These are phyloP conservation scores for Trichoderma lentiforme DNA, from an alignment of 2,329 filamentous ascomycete species.

Conservation along the genomic window DNA sequence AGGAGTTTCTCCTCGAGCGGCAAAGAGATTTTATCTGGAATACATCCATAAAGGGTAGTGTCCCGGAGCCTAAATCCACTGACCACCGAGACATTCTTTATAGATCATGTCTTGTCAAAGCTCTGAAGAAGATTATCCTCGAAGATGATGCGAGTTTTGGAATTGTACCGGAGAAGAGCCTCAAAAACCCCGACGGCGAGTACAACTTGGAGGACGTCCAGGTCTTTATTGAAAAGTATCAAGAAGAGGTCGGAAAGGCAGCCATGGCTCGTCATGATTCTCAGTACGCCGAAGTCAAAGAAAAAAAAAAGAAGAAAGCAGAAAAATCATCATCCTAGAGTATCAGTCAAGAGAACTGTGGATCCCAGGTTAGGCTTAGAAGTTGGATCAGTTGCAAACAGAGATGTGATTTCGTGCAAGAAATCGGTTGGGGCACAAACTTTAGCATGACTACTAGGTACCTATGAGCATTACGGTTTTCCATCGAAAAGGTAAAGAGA, in stretches of 20 bases:
- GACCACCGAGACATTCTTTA: conserved; percentile 28
- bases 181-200: conserved; percentile 39
- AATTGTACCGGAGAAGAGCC: conserved; percentile 24
- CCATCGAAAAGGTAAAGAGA: neutral
- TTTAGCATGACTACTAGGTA: neutral
- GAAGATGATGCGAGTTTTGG: conserved; percentile 41
- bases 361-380: neutral
- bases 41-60: conserved; percentile 40
- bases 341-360: neutral
- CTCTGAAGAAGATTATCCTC: conserved; percentile 50
- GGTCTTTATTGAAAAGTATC: conserved; percentile 40
- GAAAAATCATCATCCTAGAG: neutral
- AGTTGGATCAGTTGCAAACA: neutral
- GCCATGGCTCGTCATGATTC: conserved; percentile 30
- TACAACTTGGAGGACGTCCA: conserved; percentile 42
- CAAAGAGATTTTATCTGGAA: conserved; percentile 44
- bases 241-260: conserved; percentile 36
- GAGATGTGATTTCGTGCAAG: neutral
- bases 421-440: neutral
- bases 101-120: conserved; percentile 37
- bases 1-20: conserved; percentile 40
- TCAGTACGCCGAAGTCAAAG: conserved; percentile 17
- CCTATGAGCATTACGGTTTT: neutral
- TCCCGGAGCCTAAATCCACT: conserved; percentile 30
- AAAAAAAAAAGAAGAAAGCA: neutral